These are phyloP conservation scores for Obelidium mucronatum DNA, from an alignment of 192 early-diverging fungal genomes.

Conservation along the genomic window DNA sequence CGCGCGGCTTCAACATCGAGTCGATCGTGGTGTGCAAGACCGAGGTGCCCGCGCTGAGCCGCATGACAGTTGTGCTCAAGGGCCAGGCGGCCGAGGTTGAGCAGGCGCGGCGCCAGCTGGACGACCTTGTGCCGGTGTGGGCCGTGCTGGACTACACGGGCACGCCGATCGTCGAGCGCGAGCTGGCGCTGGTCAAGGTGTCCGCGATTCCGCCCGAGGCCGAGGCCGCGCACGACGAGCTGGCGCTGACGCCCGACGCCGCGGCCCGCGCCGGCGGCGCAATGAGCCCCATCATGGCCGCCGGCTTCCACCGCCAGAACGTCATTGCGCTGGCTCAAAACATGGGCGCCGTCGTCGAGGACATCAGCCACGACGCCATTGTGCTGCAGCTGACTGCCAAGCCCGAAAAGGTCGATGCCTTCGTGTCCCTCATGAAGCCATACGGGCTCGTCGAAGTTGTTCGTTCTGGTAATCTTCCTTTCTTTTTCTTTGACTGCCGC, in stretches of 20 bases:
- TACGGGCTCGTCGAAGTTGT: slow-evolving; percentile 96
- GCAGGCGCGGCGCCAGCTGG: slow-evolving; percentile 93
- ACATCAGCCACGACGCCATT: slow-evolving; percentile 82
- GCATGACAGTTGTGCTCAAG: slow-evolving; percentile 96
- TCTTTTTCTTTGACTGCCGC: not conserved
- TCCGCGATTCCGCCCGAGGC: slow-evolving; percentile 20
- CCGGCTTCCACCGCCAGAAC: slow-evolving; percentile 75
- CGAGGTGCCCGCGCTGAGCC: slow-evolving; percentile 88
- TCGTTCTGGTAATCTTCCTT: slow-evolving; percentile 70
- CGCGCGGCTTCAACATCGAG: slow-evolving; percentile 97
- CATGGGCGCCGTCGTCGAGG: slow-evolving; percentile 88
- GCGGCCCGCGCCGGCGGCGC: slow-evolving; percentile 34
- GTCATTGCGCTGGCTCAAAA: slow-evolving; percentile 82
- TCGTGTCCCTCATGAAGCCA: slow-evolving; percentile 91
- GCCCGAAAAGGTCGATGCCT: slow-evolving; percentile 85
- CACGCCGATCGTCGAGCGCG: slow-evolving; percentile 87
- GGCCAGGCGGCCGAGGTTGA: slow-evolving; percentile 84
- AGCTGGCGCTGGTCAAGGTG: slow-evolving; percentile 93
- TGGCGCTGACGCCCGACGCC: slow-evolving; percentile 36
- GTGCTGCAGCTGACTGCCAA: slow-evolving; percentile 92
- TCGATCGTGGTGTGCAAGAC: slow-evolving; percentile 96
- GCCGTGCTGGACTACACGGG: slow-evolving; percentile 96
- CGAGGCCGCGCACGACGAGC: slow-evolving; percentile 2
- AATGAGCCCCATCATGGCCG: slow-evolving; percentile 55
- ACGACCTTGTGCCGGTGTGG: slow-evolving; percentile 97